Base-by-base conservation (phyloP, 1,284 basidiomycete species). In the Exobasidium cylindrosporum region DNA sequence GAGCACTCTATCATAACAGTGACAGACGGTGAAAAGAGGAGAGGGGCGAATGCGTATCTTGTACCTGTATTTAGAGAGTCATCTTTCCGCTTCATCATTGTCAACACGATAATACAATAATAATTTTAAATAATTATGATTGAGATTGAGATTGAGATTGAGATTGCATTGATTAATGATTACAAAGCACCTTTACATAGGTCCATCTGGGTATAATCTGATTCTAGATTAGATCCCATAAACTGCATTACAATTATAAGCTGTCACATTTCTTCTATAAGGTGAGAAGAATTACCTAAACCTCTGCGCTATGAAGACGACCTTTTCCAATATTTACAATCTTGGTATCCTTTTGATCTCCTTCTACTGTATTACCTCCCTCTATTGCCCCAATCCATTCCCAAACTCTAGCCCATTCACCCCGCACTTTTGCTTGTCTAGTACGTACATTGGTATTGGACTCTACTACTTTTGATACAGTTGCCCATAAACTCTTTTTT, bases 401-500 rank as follows among this genome's bases (percentile, higher is more conserved):
- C 84, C 84, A 85, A 0, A 83, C 84, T 61, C 82, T 80, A 74
- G 83, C 81, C 65, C 83, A 80, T 69, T 85, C 95, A 55, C 92
- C 93, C 65, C 85, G 84, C 52, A 91, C 86, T 81, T 97, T 93
- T 78, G 91, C 89, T 65, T 95, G 84, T 77, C 91, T 89, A 28
- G 88, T 88, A 60, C 91, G 86, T 21, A 98, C 91, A 81, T 99
- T 99, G 21, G 92, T 87, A 81, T 99, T 98, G 59, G 87, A 87
- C 82, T 98, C 95, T 1, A 98, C 91, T 50, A 93, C 83, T 54
- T 85, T 86, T 77, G 91, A 89, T 46, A 99, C 96, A 62, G 86
- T 85, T 53, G 86, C 84, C 96, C 96, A 99, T 32, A 97, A 75
- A 35, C 86, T 83, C 62, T 86, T 85, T 53, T 93, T 85, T 30